Percentiles rank a stretch among this genome's conserved stretches.
Conservation (phyloP, 768 basidiomycete genomes). For the Serendipita sp. region DNA sequence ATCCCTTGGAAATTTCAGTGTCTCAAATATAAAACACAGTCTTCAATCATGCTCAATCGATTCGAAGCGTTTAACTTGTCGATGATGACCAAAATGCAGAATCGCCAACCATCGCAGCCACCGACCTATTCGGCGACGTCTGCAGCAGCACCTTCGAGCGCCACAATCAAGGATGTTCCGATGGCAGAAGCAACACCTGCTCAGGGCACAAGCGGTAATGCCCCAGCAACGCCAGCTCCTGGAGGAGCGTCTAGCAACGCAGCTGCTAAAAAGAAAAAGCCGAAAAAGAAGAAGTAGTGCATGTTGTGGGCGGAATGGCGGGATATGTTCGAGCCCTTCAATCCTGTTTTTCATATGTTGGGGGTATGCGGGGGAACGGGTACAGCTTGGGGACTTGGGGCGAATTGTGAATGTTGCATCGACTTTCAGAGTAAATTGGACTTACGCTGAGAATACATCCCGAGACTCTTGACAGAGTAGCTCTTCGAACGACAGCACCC, state of each 20-base stretch:
- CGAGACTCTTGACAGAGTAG: too few species aligned
- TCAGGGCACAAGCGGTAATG: slow-evolving; percentile 2
- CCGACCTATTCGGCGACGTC: slow-evolving; percentile 15
- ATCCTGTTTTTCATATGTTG: neutral
- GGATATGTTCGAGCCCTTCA: neutral
- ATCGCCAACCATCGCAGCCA: slow-evolving; percentile 28
- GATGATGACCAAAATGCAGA: slow-evolving; percentile 76
- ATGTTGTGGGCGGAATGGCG: neutral
- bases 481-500: too few species aligned
- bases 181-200: slow-evolving; percentile 7
- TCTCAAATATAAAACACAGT: slow-evolving; percentile 90
- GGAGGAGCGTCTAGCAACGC: slow-evolving; percentile 22
- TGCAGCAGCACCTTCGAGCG: slow-evolving; percentile 18
- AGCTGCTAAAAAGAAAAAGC: slow-evolving; percentile 69
- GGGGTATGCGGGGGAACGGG: neutral
- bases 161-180: slow-evolving; percentile 17
- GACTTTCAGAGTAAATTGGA: too few species aligned
- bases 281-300: slow-evolving; percentile 52
- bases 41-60: slow-evolving; percentile 87
- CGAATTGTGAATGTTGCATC: too few species aligned
- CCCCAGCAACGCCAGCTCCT: slow-evolving; percentile 17
- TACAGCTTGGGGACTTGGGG: neutral
- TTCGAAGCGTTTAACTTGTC: slow-evolving; percentile 84
- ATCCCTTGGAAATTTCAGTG: slow-evolving; percentile 36
- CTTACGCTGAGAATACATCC: too few species aligned